Evolutionary conservation across 139 green algal genomes (phyloP).

Genomic region (Pleodorina starrii): DNA sequence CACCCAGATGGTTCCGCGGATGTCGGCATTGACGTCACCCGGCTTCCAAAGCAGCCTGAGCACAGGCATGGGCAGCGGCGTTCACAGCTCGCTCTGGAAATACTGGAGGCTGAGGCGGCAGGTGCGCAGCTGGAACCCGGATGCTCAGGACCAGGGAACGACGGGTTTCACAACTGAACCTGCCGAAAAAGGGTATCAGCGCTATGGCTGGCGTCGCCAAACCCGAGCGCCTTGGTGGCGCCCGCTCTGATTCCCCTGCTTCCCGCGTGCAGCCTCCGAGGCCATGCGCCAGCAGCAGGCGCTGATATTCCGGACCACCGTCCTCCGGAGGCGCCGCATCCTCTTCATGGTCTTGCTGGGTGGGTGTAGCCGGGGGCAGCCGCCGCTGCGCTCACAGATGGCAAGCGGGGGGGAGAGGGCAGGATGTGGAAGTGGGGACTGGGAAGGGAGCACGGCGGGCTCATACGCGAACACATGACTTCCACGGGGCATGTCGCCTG

Average conservation of each 20-base stretch:
- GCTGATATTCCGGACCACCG: not conserved
- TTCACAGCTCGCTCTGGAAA: not conserved
- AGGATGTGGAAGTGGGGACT: too few relatives aligned
- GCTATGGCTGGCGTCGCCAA: not conserved
- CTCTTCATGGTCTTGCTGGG: not conserved
- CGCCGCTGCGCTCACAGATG: too few relatives aligned
- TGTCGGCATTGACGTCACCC: not conserved
- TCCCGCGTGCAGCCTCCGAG: not conserved
- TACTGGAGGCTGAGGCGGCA: not conserved
- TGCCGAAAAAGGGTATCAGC: not conserved
- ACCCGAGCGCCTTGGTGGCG: not conserved
- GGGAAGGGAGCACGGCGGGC: too few relatives aligned
- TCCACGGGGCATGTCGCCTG: too few relatives aligned
- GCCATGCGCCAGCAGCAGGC: not conserved
- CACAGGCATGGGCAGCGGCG: not conserved
- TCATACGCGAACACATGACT: too few relatives aligned
- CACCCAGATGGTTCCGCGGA: constrained; percentile 13
- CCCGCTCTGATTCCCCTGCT: not conserved
- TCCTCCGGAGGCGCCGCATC: not conserved
- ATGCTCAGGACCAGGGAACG: not conserved
- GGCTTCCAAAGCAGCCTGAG: not conserved
- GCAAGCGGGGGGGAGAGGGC: too few relatives aligned
- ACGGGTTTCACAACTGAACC: not conserved
- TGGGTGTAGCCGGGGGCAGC: not conserved
- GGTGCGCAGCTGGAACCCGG: not conserved